A percentile compares a stretch with the other conserved stretches of the same genome.
These are phyloP conservation scores for Stephanodiscus minutulus DNA, from an alignment of 108 stramenopile species.

Conservation along the genomic window DNA sequence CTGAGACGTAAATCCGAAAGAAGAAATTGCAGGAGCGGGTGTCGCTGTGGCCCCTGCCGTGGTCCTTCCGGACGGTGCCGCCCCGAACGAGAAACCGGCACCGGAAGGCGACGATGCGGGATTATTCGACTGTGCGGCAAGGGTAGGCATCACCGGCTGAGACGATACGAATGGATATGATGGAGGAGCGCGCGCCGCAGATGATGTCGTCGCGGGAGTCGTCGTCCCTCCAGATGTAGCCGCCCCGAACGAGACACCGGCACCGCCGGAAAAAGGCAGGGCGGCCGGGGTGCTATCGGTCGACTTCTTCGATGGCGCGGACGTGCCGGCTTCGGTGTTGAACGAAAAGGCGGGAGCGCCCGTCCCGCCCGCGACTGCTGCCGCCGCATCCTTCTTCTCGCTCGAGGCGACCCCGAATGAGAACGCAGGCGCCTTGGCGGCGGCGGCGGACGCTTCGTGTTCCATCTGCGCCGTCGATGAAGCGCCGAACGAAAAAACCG, in stretches of 20 bases:
- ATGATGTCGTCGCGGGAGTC: neutral
- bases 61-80: too few relatives aligned
- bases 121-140: neutral
- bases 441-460: neutral
- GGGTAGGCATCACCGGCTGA: too few relatives aligned
- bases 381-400: neutral
- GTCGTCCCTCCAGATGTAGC: neutral
- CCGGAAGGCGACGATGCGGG: neutral
- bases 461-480: neutral
- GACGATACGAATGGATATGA: neutral
- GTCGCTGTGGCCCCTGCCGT: too few relatives aligned
- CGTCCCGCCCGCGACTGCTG: neutral
- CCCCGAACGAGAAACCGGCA: too few relatives aligned
- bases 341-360: neutral
- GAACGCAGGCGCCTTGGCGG: neutral
- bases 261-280: neutral
- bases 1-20: too few relatives aligned
- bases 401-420: too few relatives aligned
- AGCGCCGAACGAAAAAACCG: neutral
- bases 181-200: too few relatives aligned
- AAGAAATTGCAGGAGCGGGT: too few relatives aligned
- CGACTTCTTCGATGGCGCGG: neutral
- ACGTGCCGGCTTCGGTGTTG: neutral
- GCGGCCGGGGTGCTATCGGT: neutral
- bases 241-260: neutral